Base-by-base conservation (phyloP, 331 rosid species). In the Rosa hybrid region DNA sequence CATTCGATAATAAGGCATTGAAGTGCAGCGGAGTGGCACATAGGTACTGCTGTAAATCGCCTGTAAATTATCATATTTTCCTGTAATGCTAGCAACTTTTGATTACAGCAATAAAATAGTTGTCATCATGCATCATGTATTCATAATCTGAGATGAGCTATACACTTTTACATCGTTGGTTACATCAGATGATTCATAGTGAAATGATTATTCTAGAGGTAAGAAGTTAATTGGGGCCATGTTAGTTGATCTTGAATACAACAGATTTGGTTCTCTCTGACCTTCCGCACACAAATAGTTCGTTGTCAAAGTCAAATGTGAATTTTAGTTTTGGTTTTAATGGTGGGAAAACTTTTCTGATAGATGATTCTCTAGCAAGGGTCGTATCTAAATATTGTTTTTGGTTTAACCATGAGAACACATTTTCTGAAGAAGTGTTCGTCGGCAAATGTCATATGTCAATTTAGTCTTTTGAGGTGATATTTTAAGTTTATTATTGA, bases 31-130 rank as follows among this genome's bases (percentile, higher is more conserved):
- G 1, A 38, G 49, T 60, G 38, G 64, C 42, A 75, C 34, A 20
- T 76, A 39, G 18, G 50, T 60, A 38, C 71, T 45, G 27, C 72
- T 70, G 68, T 69, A 69, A 70, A 48, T 18, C 45, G 38, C 57
- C 7, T 60, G 81, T 75, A 81, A 81, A 81, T 68, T 60, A 18
- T 38, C 25, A 5, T 25, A 7, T 70, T 79, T 45, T 57, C 67
- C 49, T 51, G 57, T 80, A 60, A 63, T 65, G 46, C 44, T 49
- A 2, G 27, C 56, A n/a, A 44, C 50, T 39, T 54, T 18, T 51
- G 12, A 14, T n/a, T 57, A n/a, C 34, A 44, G 71, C 57, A 59
- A 60, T 60, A 59, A 25, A 45, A 76, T 17, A 8, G 38, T 49
- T 30, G 21, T 25, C 60, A 16, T 16, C 27, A 16, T 72, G 30